Evolutionary conservation across 2,329 filamentous ascomycete species (phyloP).

Genomic region (Botrytis byssoidea): DNA sequence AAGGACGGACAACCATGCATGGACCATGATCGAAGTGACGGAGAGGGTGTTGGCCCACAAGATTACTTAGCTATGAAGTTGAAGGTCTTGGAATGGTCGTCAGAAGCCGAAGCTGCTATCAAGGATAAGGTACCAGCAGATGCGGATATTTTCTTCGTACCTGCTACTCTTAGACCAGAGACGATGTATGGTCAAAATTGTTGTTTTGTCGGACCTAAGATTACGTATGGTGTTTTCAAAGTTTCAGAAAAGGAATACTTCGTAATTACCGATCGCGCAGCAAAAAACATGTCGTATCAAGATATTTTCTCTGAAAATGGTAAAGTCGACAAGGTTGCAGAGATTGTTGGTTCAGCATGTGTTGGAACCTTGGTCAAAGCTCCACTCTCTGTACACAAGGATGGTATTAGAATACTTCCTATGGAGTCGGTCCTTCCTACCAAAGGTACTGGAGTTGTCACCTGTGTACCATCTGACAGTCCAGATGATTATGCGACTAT

Average conservation of each 20-base stretch:
- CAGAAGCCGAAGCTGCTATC: constrained; percentile 67
- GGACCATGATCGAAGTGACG: constrained; percentile 80
- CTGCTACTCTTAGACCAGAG: constrained; percentile 89
- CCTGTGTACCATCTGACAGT: constrained; percentile 91
- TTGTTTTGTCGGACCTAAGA: constrained; percentile 89
- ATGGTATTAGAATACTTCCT: constrained; percentile 83
- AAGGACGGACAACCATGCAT: constrained; percentile 87
- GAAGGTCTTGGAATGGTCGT: constrained; percentile 85
- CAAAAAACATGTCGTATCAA: constrained; percentile 96
- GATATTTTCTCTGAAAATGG: constrained; percentile 78
- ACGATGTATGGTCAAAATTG: constrained; percentile 99
- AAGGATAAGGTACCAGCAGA: constrained; percentile 75
- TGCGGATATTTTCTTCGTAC: constrained; percentile 82
- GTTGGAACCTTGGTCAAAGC: constrained; percentile 88
- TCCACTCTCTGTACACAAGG: constrained; percentile 80
- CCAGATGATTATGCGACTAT: constrained; percentile 93
- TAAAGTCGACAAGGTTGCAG: constrained; percentile 69
- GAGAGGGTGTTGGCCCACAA: constrained; percentile 80
- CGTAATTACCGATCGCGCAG: constrained; percentile 76
- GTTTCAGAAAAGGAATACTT: constrained; percentile 76
- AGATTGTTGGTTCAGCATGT: constrained; percentile 74
- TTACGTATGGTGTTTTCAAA: constrained; percentile 87
- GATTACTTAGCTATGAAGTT: constrained; percentile 94
- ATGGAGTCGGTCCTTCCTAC: constrained; percentile 92
- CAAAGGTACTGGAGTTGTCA: constrained; percentile 96